Conservation (phyloP, 2,329 filamentous ascomycete species). For the Byssothecium circinans region DNA sequence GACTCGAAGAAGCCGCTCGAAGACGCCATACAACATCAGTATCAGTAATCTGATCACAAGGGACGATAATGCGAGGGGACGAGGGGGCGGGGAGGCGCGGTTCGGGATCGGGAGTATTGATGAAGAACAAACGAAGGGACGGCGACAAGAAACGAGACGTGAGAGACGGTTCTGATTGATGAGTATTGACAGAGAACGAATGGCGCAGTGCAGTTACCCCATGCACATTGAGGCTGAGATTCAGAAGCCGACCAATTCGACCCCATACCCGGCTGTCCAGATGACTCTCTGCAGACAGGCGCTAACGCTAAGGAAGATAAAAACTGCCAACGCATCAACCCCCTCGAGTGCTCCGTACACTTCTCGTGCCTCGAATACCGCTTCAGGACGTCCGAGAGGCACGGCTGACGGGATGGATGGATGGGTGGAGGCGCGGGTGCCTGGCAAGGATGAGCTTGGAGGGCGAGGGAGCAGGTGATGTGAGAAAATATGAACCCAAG, state of each 20-base stretch:
- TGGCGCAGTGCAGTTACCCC: conserved; percentile 32
- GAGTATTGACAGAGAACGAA: conserved; percentile 14
- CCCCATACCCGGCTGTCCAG: conserved; percentile 23
- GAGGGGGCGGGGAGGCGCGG: conserved; percentile 3
- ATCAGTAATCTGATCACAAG: conserved; percentile 36
- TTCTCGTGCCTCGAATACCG: conserved; percentile 29
- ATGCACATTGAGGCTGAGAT: conserved; percentile 40
- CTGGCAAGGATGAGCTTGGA: conserved; percentile 31
- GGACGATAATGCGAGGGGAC: too few relatives aligned
- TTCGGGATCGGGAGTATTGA: conserved; percentile 13
- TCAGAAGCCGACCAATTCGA: conserved; percentile 37
- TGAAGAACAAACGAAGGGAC: conserved; percentile 45
- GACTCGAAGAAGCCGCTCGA: too few relatives aligned
- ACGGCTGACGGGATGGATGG: too few relatives aligned
- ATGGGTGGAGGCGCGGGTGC: conserved; percentile 31
- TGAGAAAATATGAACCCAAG: conserved; percentile 17
- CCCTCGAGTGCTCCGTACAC: background rate
- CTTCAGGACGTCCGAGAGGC: conserved; percentile 31
- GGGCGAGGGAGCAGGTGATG: background rate
- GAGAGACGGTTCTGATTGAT: too few relatives aligned
- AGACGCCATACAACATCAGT: too few relatives aligned
- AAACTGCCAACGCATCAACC: conserved; percentile 40
- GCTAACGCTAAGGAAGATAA: too few relatives aligned
- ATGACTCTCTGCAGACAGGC: conserved; percentile 42
- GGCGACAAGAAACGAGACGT: too few relatives aligned